phyloP scores from a whole-genome alignment of 2,329 filamentous ascomycete genomes.

The Paramyrothecium roridum region DNA sequence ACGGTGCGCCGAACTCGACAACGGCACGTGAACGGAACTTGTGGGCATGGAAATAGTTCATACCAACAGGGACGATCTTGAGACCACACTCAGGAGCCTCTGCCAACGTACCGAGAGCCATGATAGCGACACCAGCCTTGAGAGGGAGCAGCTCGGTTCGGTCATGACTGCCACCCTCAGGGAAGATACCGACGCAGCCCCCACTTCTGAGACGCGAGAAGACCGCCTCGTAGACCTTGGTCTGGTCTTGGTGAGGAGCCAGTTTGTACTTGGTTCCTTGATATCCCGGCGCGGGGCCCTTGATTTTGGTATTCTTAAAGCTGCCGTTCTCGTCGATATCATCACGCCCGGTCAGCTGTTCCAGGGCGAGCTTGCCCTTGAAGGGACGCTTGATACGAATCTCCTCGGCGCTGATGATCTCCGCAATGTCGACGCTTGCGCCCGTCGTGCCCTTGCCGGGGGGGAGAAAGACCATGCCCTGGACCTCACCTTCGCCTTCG shows the following conservation, averaged over 20 bases:
- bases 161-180: slow-evolving; percentile 94
- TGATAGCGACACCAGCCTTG: slow-evolving; percentile 96
- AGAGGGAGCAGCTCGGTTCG: slow-evolving; percentile 86
- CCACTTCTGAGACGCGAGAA: slow-evolving; percentile 78
- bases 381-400: slow-evolving; percentile 85
- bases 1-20: slow-evolving; percentile 87
- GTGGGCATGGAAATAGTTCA: slow-evolving; percentile 99
- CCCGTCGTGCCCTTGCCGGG: slow-evolving; percentile 73
- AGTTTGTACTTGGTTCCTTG: slow-evolving; percentile 80
- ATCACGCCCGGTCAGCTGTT: slow-evolving; percentile 77
- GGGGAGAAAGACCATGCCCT: slow-evolving; percentile 84
- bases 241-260: slow-evolving; percentile 92
- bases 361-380: slow-evolving; percentile 69
- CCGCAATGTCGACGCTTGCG: slow-evolving; percentile 77
- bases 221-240: slow-evolving; percentile 88
- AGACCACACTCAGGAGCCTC: slow-evolving; percentile 83
- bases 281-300: slow-evolving; percentile 59
- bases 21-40: slow-evolving; percentile 97
- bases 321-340: slow-evolving; percentile 67
- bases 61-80: slow-evolving; percentile 93
- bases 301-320: slow-evolving; percentile 53
- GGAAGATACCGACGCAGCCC: slow-evolving; percentile 94
- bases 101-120: slow-evolving; percentile 88
- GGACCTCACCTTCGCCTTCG: slow-evolving; percentile 64
- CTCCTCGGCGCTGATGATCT: slow-evolving; percentile 78